Base-by-base conservation (phyloP, 2,329 filamentous ascomycete genomes). In the Aspergillus intermedius region DNA sequence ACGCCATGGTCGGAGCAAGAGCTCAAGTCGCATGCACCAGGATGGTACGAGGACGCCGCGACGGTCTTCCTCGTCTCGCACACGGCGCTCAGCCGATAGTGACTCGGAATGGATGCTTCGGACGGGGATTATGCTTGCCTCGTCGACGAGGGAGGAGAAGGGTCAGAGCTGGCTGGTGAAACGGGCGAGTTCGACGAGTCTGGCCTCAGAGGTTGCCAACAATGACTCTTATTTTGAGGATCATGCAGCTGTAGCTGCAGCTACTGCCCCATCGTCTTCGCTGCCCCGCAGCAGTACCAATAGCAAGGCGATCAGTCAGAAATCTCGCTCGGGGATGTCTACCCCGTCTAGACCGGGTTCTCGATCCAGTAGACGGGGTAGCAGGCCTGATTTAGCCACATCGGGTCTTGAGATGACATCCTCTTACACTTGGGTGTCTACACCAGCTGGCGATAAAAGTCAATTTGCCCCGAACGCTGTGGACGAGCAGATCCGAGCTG, bases 151-250 rank as follows among this genome's bases (percentile, higher is more conserved):
- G 34, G 80, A 83, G 55, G 75, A 75, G 49, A 83, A 83, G 55
- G 81, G 81, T n/a, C 80, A 83, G 58, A 76, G 75, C 48, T 83
- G 80, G 80, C 70, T 83, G 3, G 69, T 72, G 2, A 75, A 80
- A 45, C 70, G 78, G 22, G 76, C 79, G 52, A 80, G 75, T 51
- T 77, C 75, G 1, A 82, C 80, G 0, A 77, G 73, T 42, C 67
- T 82, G 2, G 72, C 74, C 8, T 61, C 66, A 2, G 65, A 74
- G 13, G 54, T 51, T 25, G 60, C 37, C 37, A 70, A 13, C 58
- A 65, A 32, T 61, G 65, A 42, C 66, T 69, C 6, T 55, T 64
- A 61, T 35, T 50, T 25, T 2, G 19, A 21, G 12, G 21, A 23
- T 13, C 13, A n/a, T 42, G 22, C 12, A 23, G 12, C 17, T 10